Conservation (phyloP, 345 rosid species). For the Murraya paniculata region DNA sequence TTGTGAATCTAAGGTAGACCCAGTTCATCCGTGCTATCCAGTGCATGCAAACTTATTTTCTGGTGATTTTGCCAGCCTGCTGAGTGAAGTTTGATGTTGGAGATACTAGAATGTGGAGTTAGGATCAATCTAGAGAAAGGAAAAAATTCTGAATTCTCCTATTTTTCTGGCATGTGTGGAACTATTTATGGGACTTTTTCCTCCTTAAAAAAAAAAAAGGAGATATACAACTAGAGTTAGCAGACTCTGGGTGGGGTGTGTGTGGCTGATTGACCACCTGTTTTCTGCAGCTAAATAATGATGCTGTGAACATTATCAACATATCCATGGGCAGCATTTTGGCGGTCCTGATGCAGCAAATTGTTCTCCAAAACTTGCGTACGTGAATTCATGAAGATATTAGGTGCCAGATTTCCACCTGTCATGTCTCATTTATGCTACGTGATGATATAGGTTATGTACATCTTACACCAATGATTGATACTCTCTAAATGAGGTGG, state of each 20-base stretch:
- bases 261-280: neutral
- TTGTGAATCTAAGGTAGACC: neutral
- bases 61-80: neutral
- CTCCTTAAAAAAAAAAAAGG: neutral
- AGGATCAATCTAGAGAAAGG: neutral
- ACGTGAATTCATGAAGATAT: neutral
- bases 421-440: neutral
- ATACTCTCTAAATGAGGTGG: neutral
- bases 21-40: neutral
- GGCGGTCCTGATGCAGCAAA: constrained; percentile 74
- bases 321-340: constrained; percentile 81
- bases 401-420: neutral
- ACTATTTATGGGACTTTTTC: neutral
- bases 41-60: neutral
- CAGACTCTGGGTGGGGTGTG: neutral
- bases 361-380: constrained; percentile 39
- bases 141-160: neutral
- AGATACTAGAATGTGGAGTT: neutral
- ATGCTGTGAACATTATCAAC: constrained; percentile 85
- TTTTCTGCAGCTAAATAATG: constrained; percentile 82
- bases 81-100: neutral
- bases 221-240: neutral
- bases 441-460: neutral
- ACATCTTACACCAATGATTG: neutral
- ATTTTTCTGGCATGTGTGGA: neutral